These are phyloP conservation scores for Vanrija sp. DNA, from an alignment of 1,284 basidiomycete genomes.

Conservation along the genomic window DNA sequence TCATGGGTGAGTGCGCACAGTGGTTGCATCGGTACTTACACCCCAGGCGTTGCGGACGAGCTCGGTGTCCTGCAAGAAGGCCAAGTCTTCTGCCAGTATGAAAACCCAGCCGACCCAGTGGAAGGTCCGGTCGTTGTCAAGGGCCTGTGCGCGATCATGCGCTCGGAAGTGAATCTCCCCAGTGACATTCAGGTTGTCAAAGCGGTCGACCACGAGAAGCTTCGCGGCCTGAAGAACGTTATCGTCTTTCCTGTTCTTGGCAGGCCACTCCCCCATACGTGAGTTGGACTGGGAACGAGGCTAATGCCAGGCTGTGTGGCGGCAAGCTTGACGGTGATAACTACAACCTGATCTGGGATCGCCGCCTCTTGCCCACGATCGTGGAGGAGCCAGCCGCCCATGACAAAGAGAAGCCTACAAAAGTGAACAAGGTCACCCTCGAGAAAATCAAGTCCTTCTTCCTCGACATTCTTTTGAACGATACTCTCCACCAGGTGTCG, in stretches of 20 bases:
- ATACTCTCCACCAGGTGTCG: conserved; percentile 22
- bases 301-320: conserved; percentile 18
- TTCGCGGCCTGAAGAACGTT: conserved; percentile 28
- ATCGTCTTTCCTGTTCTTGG: conserved; percentile 30
- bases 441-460: conserved; percentile 28
- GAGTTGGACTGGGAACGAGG: background rate
- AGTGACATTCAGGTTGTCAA: conserved; percentile 25
- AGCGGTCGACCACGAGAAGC: conserved; percentile 23
- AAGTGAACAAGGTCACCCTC: conserved; percentile 17
- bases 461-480: conserved; percentile 26
- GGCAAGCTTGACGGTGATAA: conserved; percentile 31
- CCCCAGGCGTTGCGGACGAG: conserved; percentile 29
- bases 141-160: conserved; percentile 25
- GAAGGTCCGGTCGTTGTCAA: conserved; percentile 12
- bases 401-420: conserved; percentile 5
- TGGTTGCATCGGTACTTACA: background rate
- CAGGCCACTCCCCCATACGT: conserved; percentile 24
- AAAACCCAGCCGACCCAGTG: conserved; percentile 10
- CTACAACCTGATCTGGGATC: conserved; percentile 33
- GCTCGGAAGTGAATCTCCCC: conserved; percentile 24
- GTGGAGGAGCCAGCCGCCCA: conserved; percentile 16
- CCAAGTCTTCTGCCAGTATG: conserved; percentile 33
- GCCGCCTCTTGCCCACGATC: conserved; percentile 12
- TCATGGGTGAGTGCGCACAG: conserved; percentile 16
- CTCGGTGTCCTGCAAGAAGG: conserved; percentile 21